A percentile compares a stretch with the other conserved stretches of the same genome.
Evolutionary conservation across 305 asterid genomes (phyloP).

Genomic region (Andrographis paniculata): DNA sequence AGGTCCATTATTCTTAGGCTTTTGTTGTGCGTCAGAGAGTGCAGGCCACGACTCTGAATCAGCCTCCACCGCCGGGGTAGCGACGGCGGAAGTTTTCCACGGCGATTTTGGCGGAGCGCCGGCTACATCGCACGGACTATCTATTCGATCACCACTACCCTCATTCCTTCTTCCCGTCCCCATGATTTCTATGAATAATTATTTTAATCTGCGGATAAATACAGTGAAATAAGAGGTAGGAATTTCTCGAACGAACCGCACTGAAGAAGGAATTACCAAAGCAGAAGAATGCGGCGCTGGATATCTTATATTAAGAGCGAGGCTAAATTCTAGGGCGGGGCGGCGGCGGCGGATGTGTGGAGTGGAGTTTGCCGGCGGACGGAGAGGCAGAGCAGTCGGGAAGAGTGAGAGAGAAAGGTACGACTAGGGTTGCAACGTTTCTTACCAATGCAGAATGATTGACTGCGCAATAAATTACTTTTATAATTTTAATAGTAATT

Average conservation of each 20-base stretch:
- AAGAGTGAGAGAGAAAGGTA: not conserved
- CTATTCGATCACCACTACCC: conserved; percentile 45
- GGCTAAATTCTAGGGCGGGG: not conserved
- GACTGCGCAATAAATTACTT: too few species aligned
- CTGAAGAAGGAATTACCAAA: conserved; percentile 1
- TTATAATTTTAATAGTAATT: too few species aligned
- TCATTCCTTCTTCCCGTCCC: conserved; percentile 52
- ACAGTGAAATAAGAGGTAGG: too few species aligned
- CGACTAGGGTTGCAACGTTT: conserved; percentile 36
- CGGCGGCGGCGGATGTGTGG: conserved; percentile 15
- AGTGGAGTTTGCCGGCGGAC: conserved; percentile 21
- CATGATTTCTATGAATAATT: conserved; percentile 23
- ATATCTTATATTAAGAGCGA: not conserved
- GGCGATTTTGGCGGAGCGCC: conserved; percentile 50
- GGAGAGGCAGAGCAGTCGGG: conserved; percentile 1
- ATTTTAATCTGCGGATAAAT: conserved; percentile 1
- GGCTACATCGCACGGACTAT: conserved; percentile 20
- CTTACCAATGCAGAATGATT: conserved; percentile 24
- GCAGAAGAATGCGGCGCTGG: not conserved
- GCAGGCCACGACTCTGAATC: conserved; percentile 79
- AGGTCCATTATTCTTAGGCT: conserved; percentile 27
- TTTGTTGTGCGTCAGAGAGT: conserved; percentile 60
- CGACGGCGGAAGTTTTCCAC: conserved; percentile 52
- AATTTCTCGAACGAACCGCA: too few species aligned
- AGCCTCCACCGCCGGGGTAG: conserved; percentile 33